Evolutionary conservation across 1,139 yeast species (phyloP), one percentile per base, ranked within the genome.

Genomic region (Debaryomycetaceae sp.): DNA sequence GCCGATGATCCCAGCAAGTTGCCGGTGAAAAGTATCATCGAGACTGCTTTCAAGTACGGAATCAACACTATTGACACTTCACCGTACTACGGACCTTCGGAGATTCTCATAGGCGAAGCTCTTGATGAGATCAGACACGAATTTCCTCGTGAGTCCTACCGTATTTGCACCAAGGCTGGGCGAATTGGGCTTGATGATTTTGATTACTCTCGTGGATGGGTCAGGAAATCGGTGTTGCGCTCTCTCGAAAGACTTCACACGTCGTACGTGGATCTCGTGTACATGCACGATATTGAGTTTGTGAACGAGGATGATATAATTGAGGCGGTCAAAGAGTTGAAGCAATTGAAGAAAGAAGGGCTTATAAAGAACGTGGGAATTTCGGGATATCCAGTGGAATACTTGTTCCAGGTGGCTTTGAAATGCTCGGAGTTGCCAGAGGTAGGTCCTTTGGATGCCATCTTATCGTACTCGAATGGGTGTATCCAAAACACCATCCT

Each of bases 51-150:
- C 55, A 66, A 70, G 22, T 62, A 72, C 24, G 97, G 97, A 0
- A 70, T 88, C 48, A 76, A 77, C 42, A 95, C 96, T 2, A 70
- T 91, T 37, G 98, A 93, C 59, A 89, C 97, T 0, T 86, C 96
- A 0, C 96, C 97, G 2, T 91, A 88, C 64, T 91, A 91, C 59
- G 98, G 97, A 0, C 90, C 90, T 0, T 87, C 96, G 5, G 98
- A 91, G 58, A 74, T 67, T 33, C 59, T 90, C 24, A 63, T 88
- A 4, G 98, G 98, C 1, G 52, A 70, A 7, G 93, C 91, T 0
- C 66, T 91, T 49, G 55, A 60, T 24, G 51, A 70, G 7, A 57
- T 83, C 36, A 53, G 57, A 5, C 55, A 57, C 3, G 75, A 76
- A 38, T 75, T 59, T 58, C 72, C 81, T 0, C 75, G 98, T 47